Conservation (phyloP, 2,329 filamentous ascomycete genomes). For the Macrophomina pseudophaseolina region DNA sequence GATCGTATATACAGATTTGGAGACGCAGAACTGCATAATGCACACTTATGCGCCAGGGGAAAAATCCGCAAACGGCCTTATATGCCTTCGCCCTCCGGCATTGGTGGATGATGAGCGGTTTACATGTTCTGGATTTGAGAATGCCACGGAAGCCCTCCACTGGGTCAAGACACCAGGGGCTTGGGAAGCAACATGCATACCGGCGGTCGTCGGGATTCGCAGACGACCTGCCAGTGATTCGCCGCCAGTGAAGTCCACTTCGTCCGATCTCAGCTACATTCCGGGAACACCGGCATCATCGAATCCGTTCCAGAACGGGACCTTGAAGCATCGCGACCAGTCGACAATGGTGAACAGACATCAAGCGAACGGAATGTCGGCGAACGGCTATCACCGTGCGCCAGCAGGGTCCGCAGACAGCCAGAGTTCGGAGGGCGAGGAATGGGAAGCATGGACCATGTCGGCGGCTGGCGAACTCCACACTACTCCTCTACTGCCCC, state of each 20-base stretch:
- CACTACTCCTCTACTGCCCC: conserved; percentile 41
- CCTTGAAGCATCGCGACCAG: conserved; percentile 22
- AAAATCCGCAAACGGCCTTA: conserved; percentile 56
- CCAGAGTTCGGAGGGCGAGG: conserved; percentile 37
- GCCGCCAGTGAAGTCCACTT: conserved; percentile 32
- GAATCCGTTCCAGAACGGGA: conserved; percentile 13
- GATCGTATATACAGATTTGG: conserved; percentile 65
- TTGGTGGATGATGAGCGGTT: conserved; percentile 33
- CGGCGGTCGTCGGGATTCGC: conserved; percentile 68
- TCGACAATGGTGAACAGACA: background rate
- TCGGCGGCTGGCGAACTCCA: conserved; percentile 53
- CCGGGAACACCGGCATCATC: conserved; percentile 8
- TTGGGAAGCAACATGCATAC: conserved; percentile 67
- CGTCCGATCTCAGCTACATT: conserved; percentile 25
- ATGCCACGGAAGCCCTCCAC: conserved; percentile 57
- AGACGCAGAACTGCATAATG: conserved; percentile 67
- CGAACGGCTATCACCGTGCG: conserved; percentile 5
- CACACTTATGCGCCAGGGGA: conserved; percentile 65
- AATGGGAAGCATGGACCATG: conserved; percentile 62
- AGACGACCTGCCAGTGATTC: conserved; percentile 45
- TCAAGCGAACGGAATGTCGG: background rate
- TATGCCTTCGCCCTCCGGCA: conserved; percentile 60
- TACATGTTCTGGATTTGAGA: conserved; percentile 42
- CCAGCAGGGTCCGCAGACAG: background rate
- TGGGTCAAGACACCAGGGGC: conserved; percentile 66